A percentile compares a stretch with the other conserved stretches of the same genome.
These are phyloP conservation scores for Globisporangium splendens DNA, from an alignment of 352 stramenopile genomes.

Conservation along the genomic window DNA sequence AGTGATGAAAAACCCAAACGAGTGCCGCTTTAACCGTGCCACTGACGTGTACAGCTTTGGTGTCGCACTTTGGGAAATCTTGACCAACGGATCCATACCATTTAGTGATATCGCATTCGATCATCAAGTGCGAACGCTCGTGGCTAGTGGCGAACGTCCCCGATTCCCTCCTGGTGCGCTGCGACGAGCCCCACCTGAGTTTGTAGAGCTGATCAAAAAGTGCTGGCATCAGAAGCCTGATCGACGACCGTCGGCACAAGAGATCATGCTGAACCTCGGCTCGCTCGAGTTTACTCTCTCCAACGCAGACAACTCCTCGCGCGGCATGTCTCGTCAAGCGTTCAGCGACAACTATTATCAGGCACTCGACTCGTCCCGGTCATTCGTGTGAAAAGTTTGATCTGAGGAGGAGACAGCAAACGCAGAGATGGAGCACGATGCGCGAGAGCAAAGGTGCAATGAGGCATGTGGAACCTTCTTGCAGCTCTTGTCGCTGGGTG, in stretches of 20 bases:
- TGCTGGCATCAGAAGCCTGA: slow-evolving; percentile 65
- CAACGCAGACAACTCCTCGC: slow-evolving; percentile 33
- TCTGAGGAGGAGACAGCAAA: too few species aligned
- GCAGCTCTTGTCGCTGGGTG: too few species aligned
- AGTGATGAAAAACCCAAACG: slow-evolving; percentile 65
- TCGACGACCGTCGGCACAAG: slow-evolving; percentile 45
- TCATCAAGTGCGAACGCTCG: slow-evolving; percentile 59
- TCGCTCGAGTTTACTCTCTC: slow-evolving; percentile 57
- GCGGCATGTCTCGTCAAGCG: slow-evolving; percentile 39
- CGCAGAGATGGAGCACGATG: too few species aligned
- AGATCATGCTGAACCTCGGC: slow-evolving; percentile 53
- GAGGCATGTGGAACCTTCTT: background rate
- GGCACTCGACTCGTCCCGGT: slow-evolving; percentile 59
- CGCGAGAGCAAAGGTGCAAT: too few species aligned
- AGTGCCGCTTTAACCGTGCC: slow-evolving; percentile 64
- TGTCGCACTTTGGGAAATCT: slow-evolving; percentile 63
- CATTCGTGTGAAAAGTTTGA: slow-evolving; percentile 21
- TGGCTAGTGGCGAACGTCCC: slow-evolving; percentile 52
- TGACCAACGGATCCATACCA: slow-evolving; percentile 58
- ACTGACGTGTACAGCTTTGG: slow-evolving; percentile 81
- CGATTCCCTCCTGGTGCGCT: slow-evolving; percentile 32
- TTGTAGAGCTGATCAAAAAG: slow-evolving; percentile 55
- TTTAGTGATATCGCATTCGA: slow-evolving; percentile 69
- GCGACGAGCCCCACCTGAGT: slow-evolving; percentile 47
- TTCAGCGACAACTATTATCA: slow-evolving; percentile 78